Conservation (phyloP, 495 filamentous ascomycete genomes). For the Neurospora africana region DNA sequence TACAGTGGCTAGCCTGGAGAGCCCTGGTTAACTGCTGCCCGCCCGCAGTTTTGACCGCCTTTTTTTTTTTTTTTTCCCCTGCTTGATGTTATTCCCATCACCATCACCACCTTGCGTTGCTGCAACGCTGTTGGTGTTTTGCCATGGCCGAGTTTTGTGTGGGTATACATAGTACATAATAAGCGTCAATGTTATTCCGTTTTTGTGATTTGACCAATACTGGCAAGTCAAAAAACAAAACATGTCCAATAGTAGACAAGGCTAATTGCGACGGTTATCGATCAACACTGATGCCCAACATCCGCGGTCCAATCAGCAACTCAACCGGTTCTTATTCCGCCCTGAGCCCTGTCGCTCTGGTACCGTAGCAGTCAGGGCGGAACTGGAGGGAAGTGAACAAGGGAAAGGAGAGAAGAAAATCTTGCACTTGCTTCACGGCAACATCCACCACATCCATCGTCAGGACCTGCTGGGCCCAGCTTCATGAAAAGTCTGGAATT, state of each 20-base stretch:
- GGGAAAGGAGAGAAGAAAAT: background rate
- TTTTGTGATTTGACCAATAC: background rate
- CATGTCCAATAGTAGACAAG: background rate
- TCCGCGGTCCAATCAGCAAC: background rate
- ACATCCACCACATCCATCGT: background rate
- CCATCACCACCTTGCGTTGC: background rate
- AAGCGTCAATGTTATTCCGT: background rate
- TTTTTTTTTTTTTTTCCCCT: background rate
- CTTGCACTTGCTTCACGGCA: background rate
- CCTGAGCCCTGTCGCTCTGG: background rate
- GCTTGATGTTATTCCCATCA: background rate
- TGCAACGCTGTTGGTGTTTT: background rate
- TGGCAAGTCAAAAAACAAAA: background rate
- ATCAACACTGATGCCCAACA: background rate
- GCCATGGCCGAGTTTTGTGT: background rate
- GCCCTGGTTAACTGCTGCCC: background rate
- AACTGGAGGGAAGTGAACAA: background rate
- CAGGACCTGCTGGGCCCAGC: background rate
- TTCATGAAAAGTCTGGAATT: background rate
- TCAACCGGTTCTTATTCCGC: background rate
- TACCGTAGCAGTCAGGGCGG: background rate
- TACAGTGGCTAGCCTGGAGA: background rate
- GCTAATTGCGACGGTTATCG: background rate
- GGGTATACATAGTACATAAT: too few species aligned
- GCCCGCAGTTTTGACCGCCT: background rate